These are phyloP conservation scores for Naganishia albida DNA, from an alignment of 1,284 basidiomycete species.

Conservation along the genomic window DNA sequence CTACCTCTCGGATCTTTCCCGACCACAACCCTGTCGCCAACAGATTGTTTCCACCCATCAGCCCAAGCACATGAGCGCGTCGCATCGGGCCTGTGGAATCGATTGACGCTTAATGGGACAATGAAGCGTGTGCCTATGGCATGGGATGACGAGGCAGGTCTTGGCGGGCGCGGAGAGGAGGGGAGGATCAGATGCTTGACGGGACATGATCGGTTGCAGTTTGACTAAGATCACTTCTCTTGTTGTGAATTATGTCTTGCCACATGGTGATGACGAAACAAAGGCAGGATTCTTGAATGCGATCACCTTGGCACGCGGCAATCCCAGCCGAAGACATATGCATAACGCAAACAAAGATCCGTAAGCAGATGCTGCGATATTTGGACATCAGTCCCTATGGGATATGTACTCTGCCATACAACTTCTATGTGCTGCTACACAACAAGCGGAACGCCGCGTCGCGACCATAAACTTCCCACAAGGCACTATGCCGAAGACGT, in stretches of 20 bases:
- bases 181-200: slow-evolving; percentile 47
- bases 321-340: too few relatives aligned
- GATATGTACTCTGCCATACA: too few relatives aligned
- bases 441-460: too few relatives aligned
- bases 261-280: too few relatives aligned
- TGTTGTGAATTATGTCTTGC: not conserved
- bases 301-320: too few relatives aligned
- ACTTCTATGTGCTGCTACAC: too few relatives aligned
- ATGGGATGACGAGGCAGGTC: slow-evolving; percentile 45
- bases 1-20: slow-evolving; percentile 51
- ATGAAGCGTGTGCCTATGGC: slow-evolving; percentile 43
- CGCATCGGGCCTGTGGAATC: slow-evolving; percentile 53
- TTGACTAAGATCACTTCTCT: slow-evolving; percentile 1
- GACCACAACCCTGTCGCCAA: slow-evolving; percentile 48
- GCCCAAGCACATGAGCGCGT: slow-evolving; percentile 49
- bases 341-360: too few relatives aligned
- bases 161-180: not conserved
- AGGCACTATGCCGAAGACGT: slow-evolving; percentile 52
- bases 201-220: slow-evolving; percentile 45
- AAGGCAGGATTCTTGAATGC: too few relatives aligned
- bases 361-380: too few relatives aligned
- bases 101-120: slow-evolving; percentile 44
- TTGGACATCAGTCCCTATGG: too few relatives aligned
- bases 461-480: too few relatives aligned
- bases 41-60: slow-evolving; percentile 55